These are phyloP conservation scores for Bryum argenteum DNA, from an alignment of 225 moss, liverwort and hornwort species.

Conservation along the genomic window DNA sequence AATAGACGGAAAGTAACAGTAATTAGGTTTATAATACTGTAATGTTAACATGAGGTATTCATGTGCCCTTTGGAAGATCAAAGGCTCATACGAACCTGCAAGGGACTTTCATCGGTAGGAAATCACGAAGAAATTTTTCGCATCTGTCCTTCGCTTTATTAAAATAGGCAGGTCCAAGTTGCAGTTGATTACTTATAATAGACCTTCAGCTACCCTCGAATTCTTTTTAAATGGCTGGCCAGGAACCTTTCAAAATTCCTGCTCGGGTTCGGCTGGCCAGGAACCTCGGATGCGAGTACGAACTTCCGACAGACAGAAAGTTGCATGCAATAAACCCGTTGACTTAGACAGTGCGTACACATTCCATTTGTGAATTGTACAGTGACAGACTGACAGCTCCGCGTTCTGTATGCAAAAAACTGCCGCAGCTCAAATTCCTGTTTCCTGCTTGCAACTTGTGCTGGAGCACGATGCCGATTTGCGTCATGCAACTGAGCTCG, in stretches of 20 bases:
- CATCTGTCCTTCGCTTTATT: not conserved
- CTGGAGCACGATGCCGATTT: not conserved
- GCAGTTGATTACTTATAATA: not conserved
- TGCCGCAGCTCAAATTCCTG: constrained; percentile 4
- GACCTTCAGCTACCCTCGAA: not conserved
- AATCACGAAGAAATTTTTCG: not conserved
- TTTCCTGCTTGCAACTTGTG: not conserved
- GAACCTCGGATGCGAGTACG: not conserved
- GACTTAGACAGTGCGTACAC: not conserved
- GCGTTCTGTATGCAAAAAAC: constrained; percentile 5
- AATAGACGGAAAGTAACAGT: not conserved
- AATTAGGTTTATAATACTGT: no score
- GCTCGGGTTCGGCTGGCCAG: no score
- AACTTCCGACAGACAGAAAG: not conserved
- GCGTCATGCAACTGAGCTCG: not conserved
- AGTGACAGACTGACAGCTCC: constrained; percentile 12
- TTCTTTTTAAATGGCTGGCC: not conserved
- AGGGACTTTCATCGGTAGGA: not conserved
- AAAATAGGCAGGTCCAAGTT: not conserved
- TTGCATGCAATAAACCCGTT: not conserved
- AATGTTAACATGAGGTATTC: not conserved
- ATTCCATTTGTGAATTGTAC: constrained; percentile 3
- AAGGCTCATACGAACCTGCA: constrained; percentile 1
- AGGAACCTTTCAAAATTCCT: not conserved
- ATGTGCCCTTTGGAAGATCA: constrained; percentile 11